Conservation (phyloP, 441 rosid species). For the Erysimum pusillum region DNA sequence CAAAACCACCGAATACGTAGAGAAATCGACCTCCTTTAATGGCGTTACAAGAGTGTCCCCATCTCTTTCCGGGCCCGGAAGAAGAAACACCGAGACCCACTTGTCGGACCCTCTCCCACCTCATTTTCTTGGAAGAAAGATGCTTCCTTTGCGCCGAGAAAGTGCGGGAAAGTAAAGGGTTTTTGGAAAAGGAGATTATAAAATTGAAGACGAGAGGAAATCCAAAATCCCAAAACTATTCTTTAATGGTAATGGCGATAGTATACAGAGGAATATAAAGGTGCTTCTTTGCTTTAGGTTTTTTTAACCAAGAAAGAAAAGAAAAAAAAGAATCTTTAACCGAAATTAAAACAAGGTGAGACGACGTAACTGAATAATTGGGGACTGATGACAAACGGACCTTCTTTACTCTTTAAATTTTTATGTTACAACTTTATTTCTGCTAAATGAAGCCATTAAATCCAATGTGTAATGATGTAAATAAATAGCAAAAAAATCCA, state of each 20-base stretch:
- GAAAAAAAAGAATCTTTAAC: background rate
- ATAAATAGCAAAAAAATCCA: background rate
- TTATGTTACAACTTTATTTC: background rate
- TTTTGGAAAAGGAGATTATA: conserved; percentile 19
- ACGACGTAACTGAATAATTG: background rate
- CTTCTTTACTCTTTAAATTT: background rate
- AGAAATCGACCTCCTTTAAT: conserved; percentile 83
- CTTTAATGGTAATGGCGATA: conserved; percentile 30
- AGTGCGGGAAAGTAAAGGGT: conserved; percentile 48
- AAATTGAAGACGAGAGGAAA: conserved; percentile 7
- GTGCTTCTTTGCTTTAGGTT: conserved; percentile 28
- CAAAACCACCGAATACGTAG: conserved; percentile 95
- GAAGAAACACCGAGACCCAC: conserved; percentile 50
- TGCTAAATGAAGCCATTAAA: background rate
- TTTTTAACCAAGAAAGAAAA: background rate
- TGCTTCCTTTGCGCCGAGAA: conserved; percentile 40
- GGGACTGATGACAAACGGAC: conserved; percentile 10
- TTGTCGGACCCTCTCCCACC: conserved; percentile 83
- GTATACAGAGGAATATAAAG: conserved; percentile 27
- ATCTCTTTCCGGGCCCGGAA: conserved; percentile 89
- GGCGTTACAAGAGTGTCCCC: conserved; percentile 98
- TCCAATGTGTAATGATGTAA: background rate
- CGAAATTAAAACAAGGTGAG: conserved; percentile 5
- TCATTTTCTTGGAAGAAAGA: conserved; percentile 58
- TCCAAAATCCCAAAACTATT: conserved; percentile 25